Evolutionary conservation across 2,329 filamentous ascomycete species (phyloP), one percentile per base, ranked within the genome.

Genomic region (Macrophomina phaseolina): DNA sequence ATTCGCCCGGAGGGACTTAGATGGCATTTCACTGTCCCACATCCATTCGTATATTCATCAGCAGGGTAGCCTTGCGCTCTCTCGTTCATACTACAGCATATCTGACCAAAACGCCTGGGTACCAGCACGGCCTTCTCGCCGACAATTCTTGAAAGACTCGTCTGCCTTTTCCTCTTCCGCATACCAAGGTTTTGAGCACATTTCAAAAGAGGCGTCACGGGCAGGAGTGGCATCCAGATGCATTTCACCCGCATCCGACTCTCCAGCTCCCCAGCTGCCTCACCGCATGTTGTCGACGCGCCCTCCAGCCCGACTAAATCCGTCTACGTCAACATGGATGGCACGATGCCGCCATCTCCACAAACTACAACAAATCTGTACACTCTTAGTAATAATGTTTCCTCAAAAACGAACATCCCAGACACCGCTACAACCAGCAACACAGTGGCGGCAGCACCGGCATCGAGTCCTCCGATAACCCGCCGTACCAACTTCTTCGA

Each of bases 401-500:
- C 42, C 16, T 3, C 30, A 28, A 30, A 5, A 11, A 45, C 9
- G 11, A 23, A 23, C 23, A 23, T 2, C 23, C 6, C 11, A 18
- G 8, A 7, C 16, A 36, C n/a, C 73, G 40, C 75, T 71, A 11
- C 72, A 75, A 76, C 28, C 70, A 70, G 28, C 74, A 76, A 69
- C 14, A 75, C 30, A 60, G 11, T 16, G 34, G 53, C 34, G 3
- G 36, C 48, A n/a, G 34, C 36, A 48, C 36, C 36, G 36, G 6
- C 30, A 14, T 8, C 18, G 12, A n/a, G n/a, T 5, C 18, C 78
- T 62, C 70, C 71, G 38, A 71, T 71, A 9, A 66, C 70, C 28
- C 70, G 75, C 11, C 76, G 72, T 2, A 70, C 71, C 9, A 76
- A 79, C 68, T 78, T 78, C 70, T 76, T 80, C 70, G 77, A 79